Conservation (phyloP, 306 rosid species). For the Quercus wislizeni region DNA sequence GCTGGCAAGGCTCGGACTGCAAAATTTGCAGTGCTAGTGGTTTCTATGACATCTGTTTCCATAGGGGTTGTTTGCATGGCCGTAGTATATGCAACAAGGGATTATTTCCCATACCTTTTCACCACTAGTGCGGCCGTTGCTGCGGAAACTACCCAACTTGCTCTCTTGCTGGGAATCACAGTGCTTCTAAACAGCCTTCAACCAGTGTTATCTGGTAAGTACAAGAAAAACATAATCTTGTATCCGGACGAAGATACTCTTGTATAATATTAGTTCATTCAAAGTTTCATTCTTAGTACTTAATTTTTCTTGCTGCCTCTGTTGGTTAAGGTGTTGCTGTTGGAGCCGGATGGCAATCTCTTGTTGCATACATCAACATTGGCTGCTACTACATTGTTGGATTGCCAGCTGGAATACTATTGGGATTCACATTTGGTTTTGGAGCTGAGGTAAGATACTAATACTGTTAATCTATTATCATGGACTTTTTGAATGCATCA, state of each 20-base stretch:
- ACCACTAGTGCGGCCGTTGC: conserved; percentile 62
- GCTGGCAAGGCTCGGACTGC: conserved; percentile 56
- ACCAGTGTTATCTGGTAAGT: conserved; percentile 69
- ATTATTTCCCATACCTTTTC: conserved; percentile 63
- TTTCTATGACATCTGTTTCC: conserved; percentile 59
- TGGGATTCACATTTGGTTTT: conserved; percentile 56
- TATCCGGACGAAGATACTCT: not conserved
- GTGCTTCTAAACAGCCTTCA: conserved; percentile 74
- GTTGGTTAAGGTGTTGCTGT: conserved; percentile 66
- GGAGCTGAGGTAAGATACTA: conserved; percentile 53
- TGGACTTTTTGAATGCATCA: not conserved
- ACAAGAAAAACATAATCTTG: not conserved
- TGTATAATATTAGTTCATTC: no score
- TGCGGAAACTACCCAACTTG: conserved; percentile 63
- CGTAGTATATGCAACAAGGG: conserved; percentile 44
- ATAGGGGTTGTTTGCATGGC: conserved; percentile 52
- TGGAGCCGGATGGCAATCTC: conserved; percentile 89
- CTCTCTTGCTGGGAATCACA: conserved; percentile 52
- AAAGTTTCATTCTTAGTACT: no score
- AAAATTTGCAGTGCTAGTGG: conserved; percentile 61
- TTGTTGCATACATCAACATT: conserved; percentile 76
- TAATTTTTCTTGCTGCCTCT: not conserved
- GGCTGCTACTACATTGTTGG: conserved; percentile 71
- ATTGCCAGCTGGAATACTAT: conserved; percentile 70
- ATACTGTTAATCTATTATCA: not conserved